phyloP scores from a whole-genome alignment of 2,329 filamentous ascomycete genomes.

The Pseudogymnoascus sp. region DNA sequence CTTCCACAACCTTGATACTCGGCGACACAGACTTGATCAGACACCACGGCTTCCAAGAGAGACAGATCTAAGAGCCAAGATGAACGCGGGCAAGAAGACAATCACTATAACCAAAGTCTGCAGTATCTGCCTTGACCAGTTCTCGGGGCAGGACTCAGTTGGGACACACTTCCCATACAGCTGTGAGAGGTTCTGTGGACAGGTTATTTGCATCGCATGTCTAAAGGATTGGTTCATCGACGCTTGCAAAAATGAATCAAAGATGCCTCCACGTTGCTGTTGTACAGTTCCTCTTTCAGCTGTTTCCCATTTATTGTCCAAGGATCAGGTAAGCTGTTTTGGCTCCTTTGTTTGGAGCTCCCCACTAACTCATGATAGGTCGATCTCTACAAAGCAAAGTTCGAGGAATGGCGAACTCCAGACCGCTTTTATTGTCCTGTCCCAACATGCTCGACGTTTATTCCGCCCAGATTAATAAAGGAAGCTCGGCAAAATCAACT shows the following conservation, averaged over 20 bases:
- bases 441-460: slow-evolving; percentile 39
- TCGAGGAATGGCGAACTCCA: slow-evolving; percentile 38
- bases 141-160: background rate
- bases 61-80: background rate
- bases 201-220: slow-evolving; percentile 26
- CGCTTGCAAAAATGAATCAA: slow-evolving; percentile 30
- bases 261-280: slow-evolving; percentile 40
- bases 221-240: slow-evolving; percentile 33
- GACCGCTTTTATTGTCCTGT: slow-evolving; percentile 41
- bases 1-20: background rate
- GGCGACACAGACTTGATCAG: background rate
- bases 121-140: background rate
- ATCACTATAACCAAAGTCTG: background rate
- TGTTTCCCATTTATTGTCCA: slow-evolving; percentile 28
- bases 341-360: background rate
- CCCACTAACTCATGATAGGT: slow-evolving; percentile 11
- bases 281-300: slow-evolving; percentile 34
- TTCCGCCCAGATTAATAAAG: slow-evolving; percentile 27
- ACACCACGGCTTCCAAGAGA: background rate
- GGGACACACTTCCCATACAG: background rate
- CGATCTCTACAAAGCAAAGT: slow-evolving; percentile 32
- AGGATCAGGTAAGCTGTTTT: slow-evolving; percentile 23
- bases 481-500: background rate
- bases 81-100: background rate
- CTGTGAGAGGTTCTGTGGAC: background rate